Evolutionary conservation across 179 eudicot genomes (phyloP).

Genomic region (Pouteria campechiana): DNA sequence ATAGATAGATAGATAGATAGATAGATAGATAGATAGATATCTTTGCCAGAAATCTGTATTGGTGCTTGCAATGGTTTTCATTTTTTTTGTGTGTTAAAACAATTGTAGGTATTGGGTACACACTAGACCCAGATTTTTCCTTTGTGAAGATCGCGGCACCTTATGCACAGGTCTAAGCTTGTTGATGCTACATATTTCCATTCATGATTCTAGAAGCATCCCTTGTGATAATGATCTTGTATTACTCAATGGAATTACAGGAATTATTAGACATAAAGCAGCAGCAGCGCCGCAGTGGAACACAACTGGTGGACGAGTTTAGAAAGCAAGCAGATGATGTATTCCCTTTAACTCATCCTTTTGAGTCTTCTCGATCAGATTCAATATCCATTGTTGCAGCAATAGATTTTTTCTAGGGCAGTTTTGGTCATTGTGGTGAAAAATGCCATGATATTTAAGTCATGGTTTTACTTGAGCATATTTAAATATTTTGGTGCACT

Average conservation of each 20-base stretch:
- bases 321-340: constrained; percentile 97
- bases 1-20: too few species aligned
- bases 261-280: constrained; percentile 89
- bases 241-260: constrained; percentile 25
- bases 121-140: constrained; percentile 80
- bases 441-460: too few species aligned
- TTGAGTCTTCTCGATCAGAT: too few species aligned
- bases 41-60: too few species aligned
- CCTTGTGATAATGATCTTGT: constrained; percentile 4
- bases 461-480: too few species aligned
- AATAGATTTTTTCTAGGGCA: too few species aligned
- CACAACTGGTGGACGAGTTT: constrained; percentile 71
- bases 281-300: constrained; percentile 49
- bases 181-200: not conserved
- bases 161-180: constrained; percentile 87
- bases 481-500: too few species aligned
- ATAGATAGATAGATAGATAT: too few species aligned
- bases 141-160: constrained; percentile 96
- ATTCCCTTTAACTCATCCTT: constrained; percentile 2
- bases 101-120: constrained; percentile 78
- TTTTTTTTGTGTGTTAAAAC: too few species aligned
- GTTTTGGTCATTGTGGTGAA: too few species aligned
- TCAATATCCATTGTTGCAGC: too few species aligned
- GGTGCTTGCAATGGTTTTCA: too few species aligned
- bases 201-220: not conserved